Evolutionary conservation across 2,329 filamentous ascomycete genomes (phyloP).

Genomic region (Chrysosporium queenslandicum): DNA sequence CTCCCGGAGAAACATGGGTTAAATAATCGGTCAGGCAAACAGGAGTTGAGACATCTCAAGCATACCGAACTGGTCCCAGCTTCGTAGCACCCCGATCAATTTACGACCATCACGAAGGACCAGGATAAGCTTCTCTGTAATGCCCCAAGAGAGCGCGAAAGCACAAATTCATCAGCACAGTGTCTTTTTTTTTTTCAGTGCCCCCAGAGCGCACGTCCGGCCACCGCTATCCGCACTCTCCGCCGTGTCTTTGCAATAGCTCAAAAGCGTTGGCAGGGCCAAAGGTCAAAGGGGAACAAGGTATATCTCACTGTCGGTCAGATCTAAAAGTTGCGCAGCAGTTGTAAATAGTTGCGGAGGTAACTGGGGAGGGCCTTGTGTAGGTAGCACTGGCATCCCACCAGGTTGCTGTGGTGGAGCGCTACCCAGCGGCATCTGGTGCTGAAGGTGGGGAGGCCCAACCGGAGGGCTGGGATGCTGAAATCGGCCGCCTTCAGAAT

Average conservation of each 20-base stretch:
- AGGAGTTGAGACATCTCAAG: slow-evolving; percentile 10
- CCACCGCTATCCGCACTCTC: too few species aligned
- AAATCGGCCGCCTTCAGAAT: slow-evolving; percentile 6
- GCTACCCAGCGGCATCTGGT: slow-evolving; percentile 9
- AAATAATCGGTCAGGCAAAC: slow-evolving; percentile 1
- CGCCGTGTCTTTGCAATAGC: too few species aligned
- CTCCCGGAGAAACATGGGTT: slow-evolving; percentile 2
- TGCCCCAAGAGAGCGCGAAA: slow-evolving; percentile 18
- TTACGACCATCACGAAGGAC: slow-evolving; percentile 88
- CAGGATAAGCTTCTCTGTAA: slow-evolving; percentile 81
- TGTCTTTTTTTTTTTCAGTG: background rate
- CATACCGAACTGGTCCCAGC: slow-evolving; percentile 96
- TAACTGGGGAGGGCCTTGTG: slow-evolving; percentile 36
- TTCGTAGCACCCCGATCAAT: slow-evolving; percentile 80
- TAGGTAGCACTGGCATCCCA: slow-evolving; percentile 19
- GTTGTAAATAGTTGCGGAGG: slow-evolving; percentile 96
- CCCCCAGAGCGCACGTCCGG: background rate
- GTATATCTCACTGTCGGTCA: slow-evolving; percentile 72
- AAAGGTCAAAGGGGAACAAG: background rate
- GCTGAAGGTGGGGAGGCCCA: slow-evolving; percentile 24
- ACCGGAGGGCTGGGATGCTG: slow-evolving; percentile 10
- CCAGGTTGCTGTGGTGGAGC: slow-evolving; percentile 7
- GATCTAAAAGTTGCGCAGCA: slow-evolving; percentile 83
- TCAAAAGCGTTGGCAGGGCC: too few species aligned
- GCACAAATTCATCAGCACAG: slow-evolving; percentile 1